These are phyloP conservation scores for Logfia minima DNA, from an alignment of 129 eudicot species.

Conservation along the genomic window DNA sequence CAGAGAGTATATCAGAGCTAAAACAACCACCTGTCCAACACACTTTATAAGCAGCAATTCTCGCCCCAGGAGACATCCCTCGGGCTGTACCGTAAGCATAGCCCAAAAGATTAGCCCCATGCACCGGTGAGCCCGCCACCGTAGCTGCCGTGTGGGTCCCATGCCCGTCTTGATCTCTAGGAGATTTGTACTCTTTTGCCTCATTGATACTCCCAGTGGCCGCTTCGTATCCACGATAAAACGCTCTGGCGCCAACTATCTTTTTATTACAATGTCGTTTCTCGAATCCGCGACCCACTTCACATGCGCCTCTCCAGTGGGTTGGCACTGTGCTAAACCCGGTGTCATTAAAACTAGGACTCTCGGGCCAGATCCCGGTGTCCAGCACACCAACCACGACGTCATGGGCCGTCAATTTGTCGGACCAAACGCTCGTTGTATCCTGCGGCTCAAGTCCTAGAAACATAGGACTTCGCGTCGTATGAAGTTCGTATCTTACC, in stretches of 20 bases:
- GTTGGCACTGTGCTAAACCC: conserved; percentile 50
- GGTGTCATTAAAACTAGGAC: conserved; percentile 78
- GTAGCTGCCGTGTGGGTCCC: conserved; percentile 95
- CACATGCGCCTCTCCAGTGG: conserved; percentile 76
- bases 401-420: conserved; percentile 42
- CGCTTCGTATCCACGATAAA: conserved; percentile 81
- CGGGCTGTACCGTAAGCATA: conserved; percentile 82
- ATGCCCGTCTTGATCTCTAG: conserved; percentile 92
- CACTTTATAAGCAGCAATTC: conserved; percentile 87
- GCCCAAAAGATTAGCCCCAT: conserved; percentile 79
- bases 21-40: conserved; percentile 93
- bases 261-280: conserved; percentile 62
- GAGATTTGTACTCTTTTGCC: conserved; percentile 65
- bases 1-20: conserved; percentile 87
- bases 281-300: conserved; percentile 61
- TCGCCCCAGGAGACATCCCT: conserved; percentile 81
- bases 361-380: conserved; percentile 97
- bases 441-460: conserved; percentile 61
- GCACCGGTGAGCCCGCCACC: conserved; percentile 73
- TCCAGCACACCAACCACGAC: conserved; percentile 83
- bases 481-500: conserved; percentile 63
- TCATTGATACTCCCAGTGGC: conserved; percentile 76
- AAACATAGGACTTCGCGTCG: conserved; percentile 81
- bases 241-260: conserved; percentile 75
- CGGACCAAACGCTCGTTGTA: conserved; percentile 38